Evolutionary conservation across 768 basidiomycete species (phyloP), one percentile per base, ranked within the genome.

Genomic region (Termitomyces sp.): DNA sequence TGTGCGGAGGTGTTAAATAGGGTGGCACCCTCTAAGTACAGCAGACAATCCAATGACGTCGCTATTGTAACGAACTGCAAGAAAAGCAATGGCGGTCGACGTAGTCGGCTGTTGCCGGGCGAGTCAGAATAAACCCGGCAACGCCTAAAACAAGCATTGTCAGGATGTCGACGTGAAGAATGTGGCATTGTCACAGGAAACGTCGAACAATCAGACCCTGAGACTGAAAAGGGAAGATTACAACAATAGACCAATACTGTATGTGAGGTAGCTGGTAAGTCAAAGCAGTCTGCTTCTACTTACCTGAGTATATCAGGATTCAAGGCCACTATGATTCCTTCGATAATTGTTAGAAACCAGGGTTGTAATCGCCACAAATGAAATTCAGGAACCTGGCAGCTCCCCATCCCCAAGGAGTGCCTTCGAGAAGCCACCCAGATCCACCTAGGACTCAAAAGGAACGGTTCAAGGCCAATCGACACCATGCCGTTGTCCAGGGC

Each of bases 141-240:
- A 39, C 45, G 1, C 35, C 43, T 19, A 6, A 14, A 39, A 61
- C 39, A 25, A 27, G 50, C 21, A 45, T 34, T 54, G 41, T 45
- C 57, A 28, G 52, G 39, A 49, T 17, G 19, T 7, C 6, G 27
- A 28, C 14, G 40, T 42, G 23, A 21, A 28, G 16, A 41, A 35
- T 28, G 52, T 59, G 56, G 54, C 12, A 3, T 50, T 23, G 45
- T 34, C 60, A 59, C 41, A 52, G 56, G 60, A 57, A 56, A 58
- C 50, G 28, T n/a, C 12, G 43, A 41, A 61, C 45, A 56, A 42
- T 45, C 28, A 7, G 40, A 52, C 54, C 51, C 54, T 54, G 45
- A 49, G 21, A n/a, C 47, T 39, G 35, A 60, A 34, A 58, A 51
- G 51, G 55, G 49, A 56, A 35, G 17, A 52, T 9, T 50, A n/a